A percentile compares a stretch with the other conserved stretches of the same genome.
Evolutionary conservation across 2,329 filamentous ascomycete genomes (phyloP).

Genomic region (Tolypocladium pustulatum): DNA sequence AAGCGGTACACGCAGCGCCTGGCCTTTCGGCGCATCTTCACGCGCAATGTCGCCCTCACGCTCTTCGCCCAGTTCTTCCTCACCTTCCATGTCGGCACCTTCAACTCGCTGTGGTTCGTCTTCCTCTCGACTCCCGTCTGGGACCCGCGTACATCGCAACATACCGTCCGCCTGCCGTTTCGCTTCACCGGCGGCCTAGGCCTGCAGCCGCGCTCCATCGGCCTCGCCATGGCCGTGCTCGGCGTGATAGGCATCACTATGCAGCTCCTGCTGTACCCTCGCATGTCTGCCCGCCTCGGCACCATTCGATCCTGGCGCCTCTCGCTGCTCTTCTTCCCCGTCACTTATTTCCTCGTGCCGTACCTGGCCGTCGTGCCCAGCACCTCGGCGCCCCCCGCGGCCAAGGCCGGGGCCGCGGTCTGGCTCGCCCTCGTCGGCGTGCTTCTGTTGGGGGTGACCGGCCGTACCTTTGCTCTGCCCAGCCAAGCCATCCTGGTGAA

Average conservation of each 20-base stretch:
- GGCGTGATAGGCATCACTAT: constrained; percentile 66
- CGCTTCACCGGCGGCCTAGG: constrained; percentile 66
- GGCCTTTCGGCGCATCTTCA: constrained; percentile 45
- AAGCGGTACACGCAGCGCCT: constrained; percentile 35
- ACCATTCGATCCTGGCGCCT: constrained; percentile 57
- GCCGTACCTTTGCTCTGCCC: constrained; percentile 50
- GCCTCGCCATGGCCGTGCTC: constrained; percentile 67
- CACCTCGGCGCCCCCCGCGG: constrained; percentile 30
- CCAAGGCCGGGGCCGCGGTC: constrained; percentile 43
- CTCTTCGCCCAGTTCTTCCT: constrained; percentile 59
- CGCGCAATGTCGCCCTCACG: constrained; percentile 40
- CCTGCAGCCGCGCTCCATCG: constrained; percentile 60
- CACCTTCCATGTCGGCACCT: constrained; percentile 63
- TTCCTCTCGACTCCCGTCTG: constrained; percentile 65
- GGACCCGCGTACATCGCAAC: constrained; percentile 24
- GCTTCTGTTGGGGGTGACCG: constrained; percentile 54
- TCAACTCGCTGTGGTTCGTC: constrained; percentile 66
- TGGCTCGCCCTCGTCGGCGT: constrained; percentile 57
- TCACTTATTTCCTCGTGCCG: constrained; percentile 59
- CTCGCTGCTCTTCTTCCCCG: constrained; percentile 60
- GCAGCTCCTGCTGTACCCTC: constrained; percentile 51
- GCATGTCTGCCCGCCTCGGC: constrained; percentile 54
- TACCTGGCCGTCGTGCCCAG: constrained; percentile 61
- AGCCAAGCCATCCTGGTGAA: constrained; percentile 36
- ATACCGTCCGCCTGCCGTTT: constrained; percentile 36